Conservation (phyloP, 148 eudicot species). For the Camellia lanceoleosa region DNA sequence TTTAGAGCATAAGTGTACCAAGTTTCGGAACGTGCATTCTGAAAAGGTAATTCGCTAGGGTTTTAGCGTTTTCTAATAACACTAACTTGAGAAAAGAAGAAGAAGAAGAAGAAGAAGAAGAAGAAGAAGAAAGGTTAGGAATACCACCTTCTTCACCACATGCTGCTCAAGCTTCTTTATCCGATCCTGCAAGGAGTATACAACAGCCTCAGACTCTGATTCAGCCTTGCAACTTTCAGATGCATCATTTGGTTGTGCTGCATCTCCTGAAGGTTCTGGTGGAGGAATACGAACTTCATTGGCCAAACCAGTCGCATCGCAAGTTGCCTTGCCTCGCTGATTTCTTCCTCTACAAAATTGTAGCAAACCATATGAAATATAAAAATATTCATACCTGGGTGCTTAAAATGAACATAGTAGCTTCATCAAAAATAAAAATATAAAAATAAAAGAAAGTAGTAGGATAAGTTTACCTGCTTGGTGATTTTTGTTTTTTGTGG, state of each 20-base stretch:
- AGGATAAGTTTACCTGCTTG: constrained; percentile 42
- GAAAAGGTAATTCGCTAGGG: too few species aligned
- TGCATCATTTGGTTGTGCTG: constrained; percentile 28
- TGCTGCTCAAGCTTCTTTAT: constrained; percentile 52
- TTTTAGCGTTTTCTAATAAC: too few species aligned
- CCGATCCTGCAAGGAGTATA: constrained; percentile 42
- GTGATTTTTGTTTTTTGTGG: constrained; percentile 53
- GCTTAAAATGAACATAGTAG: neutral
- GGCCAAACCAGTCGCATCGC: constrained; percentile 37
- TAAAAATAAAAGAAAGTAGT: neutral
- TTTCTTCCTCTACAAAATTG: constrained; percentile 47
- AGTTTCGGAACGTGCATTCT: too few species aligned
- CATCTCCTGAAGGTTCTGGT: constrained; percentile 35
- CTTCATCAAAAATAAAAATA: neutral
- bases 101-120: neutral
- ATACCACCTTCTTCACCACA: constrained; percentile 17
- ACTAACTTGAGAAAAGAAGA: too few species aligned
- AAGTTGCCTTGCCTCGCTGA: constrained; percentile 44
- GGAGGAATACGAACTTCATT: constrained; percentile 37
- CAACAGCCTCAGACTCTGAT: constrained; percentile 44
- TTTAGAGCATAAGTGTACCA: too few species aligned
- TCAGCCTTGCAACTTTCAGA: constrained; percentile 44
- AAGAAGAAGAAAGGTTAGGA: neutral
- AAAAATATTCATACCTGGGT: neutral
- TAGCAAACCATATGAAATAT: neutral